Conservation (phyloP, 805 yeast genomes). For the Henningerozyma blattae region DNA sequence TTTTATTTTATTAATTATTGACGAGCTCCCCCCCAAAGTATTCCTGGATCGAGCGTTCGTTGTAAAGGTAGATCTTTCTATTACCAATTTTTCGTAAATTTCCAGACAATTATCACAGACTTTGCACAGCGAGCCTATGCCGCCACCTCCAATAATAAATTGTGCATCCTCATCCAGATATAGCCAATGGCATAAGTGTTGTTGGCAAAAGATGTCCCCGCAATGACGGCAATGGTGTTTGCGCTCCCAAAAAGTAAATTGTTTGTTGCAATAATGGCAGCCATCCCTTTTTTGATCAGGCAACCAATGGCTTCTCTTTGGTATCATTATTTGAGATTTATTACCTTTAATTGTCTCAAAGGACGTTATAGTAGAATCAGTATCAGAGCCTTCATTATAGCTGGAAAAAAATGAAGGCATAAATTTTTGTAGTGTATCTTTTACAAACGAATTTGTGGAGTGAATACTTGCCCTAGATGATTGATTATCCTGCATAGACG, state of each 20-base stretch:
- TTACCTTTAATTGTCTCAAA: constrained; percentile 4
- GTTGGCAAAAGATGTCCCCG: constrained; percentile 69
- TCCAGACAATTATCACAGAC: constrained; percentile 59
- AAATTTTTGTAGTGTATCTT: constrained; percentile 9
- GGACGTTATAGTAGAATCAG: constrained; percentile 1
- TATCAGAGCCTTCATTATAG: background rate
- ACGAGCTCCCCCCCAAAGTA: background rate
- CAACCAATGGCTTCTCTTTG: constrained; percentile 49
- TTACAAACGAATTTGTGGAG: constrained; percentile 12
- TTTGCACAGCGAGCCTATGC: constrained; percentile 41
- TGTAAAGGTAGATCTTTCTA: background rate
- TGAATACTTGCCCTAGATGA: constrained; percentile 17
- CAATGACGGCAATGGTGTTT: constrained; percentile 79
- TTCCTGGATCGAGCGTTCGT: background rate
- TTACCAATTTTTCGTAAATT: constrained; percentile 42
- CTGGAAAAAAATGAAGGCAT: constrained; percentile 10
- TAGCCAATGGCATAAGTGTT: constrained; percentile 47
- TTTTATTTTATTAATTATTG: constrained; percentile 1
- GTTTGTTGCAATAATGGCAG: constrained; percentile 57
- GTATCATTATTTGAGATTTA: background rate
- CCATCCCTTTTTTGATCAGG: constrained; percentile 52
- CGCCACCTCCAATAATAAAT: constrained; percentile 52
- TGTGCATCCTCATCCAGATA: constrained; percentile 48
- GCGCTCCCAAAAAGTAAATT: constrained; percentile 68
- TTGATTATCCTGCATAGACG: background rate